Percentiles rank a stretch among this genome's conserved stretches.
These are phyloP conservation scores for Penicillium digitatum DNA, from an alignment of 2,329 filamentous ascomycete genomes.

Conservation along the genomic window DNA sequence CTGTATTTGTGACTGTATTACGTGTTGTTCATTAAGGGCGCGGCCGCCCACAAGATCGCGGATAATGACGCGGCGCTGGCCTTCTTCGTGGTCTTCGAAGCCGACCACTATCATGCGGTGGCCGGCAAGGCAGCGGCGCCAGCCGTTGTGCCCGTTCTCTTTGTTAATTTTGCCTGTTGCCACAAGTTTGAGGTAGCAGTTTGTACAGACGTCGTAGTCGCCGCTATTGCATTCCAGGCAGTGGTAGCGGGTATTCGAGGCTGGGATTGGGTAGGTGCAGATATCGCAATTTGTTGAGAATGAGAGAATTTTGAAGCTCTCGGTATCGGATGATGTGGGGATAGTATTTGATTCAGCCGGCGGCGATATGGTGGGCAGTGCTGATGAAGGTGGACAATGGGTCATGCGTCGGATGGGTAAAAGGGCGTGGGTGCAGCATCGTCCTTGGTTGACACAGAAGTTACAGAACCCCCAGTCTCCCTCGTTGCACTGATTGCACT, in stretches of 20 bases:
- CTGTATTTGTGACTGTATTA: constrained; percentile 19
- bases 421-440: constrained; percentile 75
- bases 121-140: constrained; percentile 74
- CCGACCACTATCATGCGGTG: constrained; percentile 81
- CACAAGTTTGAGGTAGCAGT: constrained; percentile 70
- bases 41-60: constrained; percentile 74
- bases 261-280: constrained; percentile 68
- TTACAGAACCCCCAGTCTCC: constrained; percentile 96
- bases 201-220: constrained; percentile 81
- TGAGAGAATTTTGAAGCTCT: constrained; percentile 62
- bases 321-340: constrained; percentile 38
- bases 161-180: constrained; percentile 60
- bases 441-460: constrained; percentile 75
- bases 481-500: constrained; percentile 79
- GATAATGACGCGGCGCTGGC: constrained; percentile 64
- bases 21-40: constrained; percentile 59
- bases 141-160: constrained; percentile 74
- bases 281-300: constrained; percentile 76
- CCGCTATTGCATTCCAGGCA: constrained; percentile 72
- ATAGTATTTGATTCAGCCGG: constrained; percentile 22
- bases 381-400: constrained; percentile 8
- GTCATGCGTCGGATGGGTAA: constrained; percentile 66
- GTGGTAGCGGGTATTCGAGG: constrained; percentile 68
- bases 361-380: constrained; percentile 2
- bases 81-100: constrained; percentile 65